phyloP scores from a whole-genome alignment of 1,284 basidiomycete species.

The Schizopora paradoxa region DNA sequence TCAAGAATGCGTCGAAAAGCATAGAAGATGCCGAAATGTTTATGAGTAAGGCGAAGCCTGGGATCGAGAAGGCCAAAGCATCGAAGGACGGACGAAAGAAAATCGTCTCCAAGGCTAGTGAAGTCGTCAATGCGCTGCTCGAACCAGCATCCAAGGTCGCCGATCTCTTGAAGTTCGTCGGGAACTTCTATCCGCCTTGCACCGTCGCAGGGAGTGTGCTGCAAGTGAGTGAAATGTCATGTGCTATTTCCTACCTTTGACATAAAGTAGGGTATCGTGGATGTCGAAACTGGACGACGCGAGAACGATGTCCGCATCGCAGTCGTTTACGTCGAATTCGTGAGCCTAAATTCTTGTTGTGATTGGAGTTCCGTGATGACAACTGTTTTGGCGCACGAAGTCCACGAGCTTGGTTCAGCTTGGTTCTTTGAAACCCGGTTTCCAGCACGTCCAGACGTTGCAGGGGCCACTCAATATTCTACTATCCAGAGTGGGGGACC shows the following conservation, averaged over 20 bases:
- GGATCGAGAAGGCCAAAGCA: slow-evolving; percentile 11
- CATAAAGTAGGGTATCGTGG: slow-evolving; percentile 12
- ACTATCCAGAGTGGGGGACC: slow-evolving; percentile 6
- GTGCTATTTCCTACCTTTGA: neutral
- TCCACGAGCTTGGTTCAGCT: slow-evolving; percentile 16
- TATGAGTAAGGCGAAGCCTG: slow-evolving; percentile 12
- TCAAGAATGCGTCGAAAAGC: slow-evolving; percentile 12
- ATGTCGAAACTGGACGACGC: slow-evolving; percentile 16
- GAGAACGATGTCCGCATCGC: slow-evolving; percentile 19
- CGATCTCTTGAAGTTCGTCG: slow-evolving; percentile 16
- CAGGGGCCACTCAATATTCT: slow-evolving; percentile 8
- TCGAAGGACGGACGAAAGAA: slow-evolving; percentile 17
- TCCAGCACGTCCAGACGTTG: slow-evolving; percentile 10
- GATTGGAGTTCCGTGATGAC: neutral
- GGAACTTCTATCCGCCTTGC: slow-evolving; percentile 16
- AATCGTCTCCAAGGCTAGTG: slow-evolving; percentile 17
- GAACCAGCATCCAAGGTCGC: slow-evolving; percentile 18
- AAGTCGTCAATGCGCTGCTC: slow-evolving; percentile 18
- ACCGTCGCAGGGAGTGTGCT: slow-evolving; percentile 14
- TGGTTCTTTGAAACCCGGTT: slow-evolving; percentile 17
- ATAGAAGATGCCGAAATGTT: slow-evolving; percentile 16
- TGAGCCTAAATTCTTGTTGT: neutral
- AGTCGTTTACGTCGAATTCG: slow-evolving; percentile 16
- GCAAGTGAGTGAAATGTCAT: slow-evolving; percentile 7
- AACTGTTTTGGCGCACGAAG: neutral